These are phyloP conservation scores for Ganoderma resinaceum DNA, from an alignment of 1,284 basidiomycete species.

Conservation along the genomic window DNA sequence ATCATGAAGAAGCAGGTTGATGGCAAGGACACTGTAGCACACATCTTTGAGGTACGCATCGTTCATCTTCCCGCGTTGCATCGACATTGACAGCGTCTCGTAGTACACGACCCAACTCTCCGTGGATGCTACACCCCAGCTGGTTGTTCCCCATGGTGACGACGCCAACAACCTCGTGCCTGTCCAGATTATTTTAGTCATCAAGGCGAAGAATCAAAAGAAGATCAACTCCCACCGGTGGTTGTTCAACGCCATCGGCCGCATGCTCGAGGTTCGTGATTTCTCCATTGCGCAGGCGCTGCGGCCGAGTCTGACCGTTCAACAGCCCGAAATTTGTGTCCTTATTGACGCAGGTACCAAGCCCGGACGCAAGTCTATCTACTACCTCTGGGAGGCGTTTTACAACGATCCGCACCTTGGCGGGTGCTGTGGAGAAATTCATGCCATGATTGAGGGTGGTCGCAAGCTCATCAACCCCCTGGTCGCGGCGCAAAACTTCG, in stretches of 20 bases:
- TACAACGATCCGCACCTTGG: conserved; percentile 81
- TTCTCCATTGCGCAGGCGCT: neutral
- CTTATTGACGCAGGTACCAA: conserved; percentile 95
- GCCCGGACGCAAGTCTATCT: conserved; percentile 96
- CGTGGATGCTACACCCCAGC: conserved; percentile 87
- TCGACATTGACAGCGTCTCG: conserved; percentile 12
- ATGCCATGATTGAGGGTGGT: conserved; percentile 94
- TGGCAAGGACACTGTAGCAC: conserved; percentile 91
- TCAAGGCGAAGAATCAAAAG: conserved; percentile 98
- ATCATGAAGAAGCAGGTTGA: conserved; percentile 96
- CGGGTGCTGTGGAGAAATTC: conserved; percentile 91
- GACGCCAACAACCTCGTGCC: conserved; percentile 93
- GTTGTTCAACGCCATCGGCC: conserved; percentile 97
- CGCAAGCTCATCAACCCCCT: conserved; percentile 93
- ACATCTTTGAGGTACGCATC: conserved; percentile 82
- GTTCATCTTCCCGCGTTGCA: neutral
- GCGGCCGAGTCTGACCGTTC: conserved; percentile 10
- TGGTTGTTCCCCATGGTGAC: conserved; percentile 89
- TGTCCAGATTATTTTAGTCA: conserved; percentile 93
- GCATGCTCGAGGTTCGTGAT: conserved; percentile 69
- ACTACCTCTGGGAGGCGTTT: conserved; percentile 96
- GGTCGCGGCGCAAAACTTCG: conserved; percentile 96
- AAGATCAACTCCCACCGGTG: conserved; percentile 98
- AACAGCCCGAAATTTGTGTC: conserved; percentile 88
- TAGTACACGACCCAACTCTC: conserved; percentile 93